phyloP scores from a whole-genome alignment of 129 eudicot species.

The Calendula officinalis region DNA sequence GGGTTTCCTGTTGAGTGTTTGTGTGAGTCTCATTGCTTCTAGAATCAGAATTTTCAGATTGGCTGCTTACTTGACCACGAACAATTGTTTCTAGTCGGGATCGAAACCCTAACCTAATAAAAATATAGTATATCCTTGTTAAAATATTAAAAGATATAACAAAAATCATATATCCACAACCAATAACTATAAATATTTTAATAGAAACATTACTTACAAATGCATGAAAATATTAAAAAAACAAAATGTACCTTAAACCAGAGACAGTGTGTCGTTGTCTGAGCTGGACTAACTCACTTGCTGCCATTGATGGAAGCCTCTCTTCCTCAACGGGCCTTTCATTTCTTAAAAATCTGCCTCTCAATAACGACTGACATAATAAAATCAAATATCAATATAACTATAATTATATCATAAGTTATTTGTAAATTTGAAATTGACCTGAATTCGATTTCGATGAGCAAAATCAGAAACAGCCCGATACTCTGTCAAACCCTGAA shows the following conservation, averaged over 20 bases:
- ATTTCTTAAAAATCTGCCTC: constrained; percentile 92
- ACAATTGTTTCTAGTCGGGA: constrained; percentile 81
- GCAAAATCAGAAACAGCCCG: constrained; percentile 99
- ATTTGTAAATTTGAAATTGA: constrained; percentile 24
- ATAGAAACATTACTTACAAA: background rate
- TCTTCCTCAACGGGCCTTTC: constrained; percentile 86
- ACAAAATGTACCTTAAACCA: constrained; percentile 68
- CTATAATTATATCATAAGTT: background rate
- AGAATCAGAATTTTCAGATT: constrained; percentile 60
- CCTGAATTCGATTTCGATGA: constrained; percentile 96
- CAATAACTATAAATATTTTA: no score
- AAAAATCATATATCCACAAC: background rate
- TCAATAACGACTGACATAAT: constrained; percentile 63
- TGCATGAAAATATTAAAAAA: background rate
- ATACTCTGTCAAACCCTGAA: constrained; percentile 76
- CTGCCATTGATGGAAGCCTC: constrained; percentile 78
- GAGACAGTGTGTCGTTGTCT: constrained; percentile 96
- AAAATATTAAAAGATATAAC: constrained; percentile 6
- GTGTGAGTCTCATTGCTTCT: constrained; percentile 47
- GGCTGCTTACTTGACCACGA: constrained; percentile 85
- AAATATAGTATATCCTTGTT: background rate
- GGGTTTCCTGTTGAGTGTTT: constrained; percentile 51
- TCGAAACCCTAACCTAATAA: constrained; percentile 85
- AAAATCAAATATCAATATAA: constrained; percentile 24
- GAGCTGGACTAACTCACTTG: constrained; percentile 78